A percentile compares a stretch with the other conserved stretches of the same genome.
Conservation (phyloP, 78 protist genomes). For the Speleostelium caveatum region DNA sequence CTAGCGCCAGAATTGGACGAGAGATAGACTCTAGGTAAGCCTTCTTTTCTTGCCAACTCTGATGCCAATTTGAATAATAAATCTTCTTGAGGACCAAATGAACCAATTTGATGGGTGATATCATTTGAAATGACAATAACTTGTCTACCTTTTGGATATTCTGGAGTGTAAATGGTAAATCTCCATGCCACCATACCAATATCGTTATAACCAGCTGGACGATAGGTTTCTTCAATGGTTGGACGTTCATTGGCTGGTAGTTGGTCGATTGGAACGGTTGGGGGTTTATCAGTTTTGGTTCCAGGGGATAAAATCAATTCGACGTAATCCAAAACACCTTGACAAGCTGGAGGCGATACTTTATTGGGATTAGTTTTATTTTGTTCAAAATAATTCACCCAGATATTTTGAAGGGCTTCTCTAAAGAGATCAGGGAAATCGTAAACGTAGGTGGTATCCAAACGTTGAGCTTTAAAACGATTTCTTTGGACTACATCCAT, state of each 20-base stretch:
- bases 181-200: constrained; percentile 97
- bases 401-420: constrained; percentile 74
- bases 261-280: constrained; percentile 33
- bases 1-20: constrained; percentile 98
- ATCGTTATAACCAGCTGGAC: constrained; percentile 70
- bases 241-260: constrained; percentile 40
- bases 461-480: constrained; percentile 87
- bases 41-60: constrained; percentile 88
- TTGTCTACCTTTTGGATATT: constrained; percentile 93
- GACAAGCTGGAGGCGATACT: constrained; percentile 30
- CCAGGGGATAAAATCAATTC: constrained; percentile 40
- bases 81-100: constrained; percentile 94
- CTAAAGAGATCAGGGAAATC: constrained; percentile 95
- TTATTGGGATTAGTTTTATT: constrained; percentile 24
- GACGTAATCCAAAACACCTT: constrained; percentile 52
- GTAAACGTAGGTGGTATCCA: constrained; percentile 93
- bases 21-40: constrained; percentile 96
- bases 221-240: constrained; percentile 63
- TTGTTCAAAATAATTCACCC: constrained; percentile 78
- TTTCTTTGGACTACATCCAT: constrained; percentile 70
- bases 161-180: constrained; percentile 90
- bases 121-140: constrained; percentile 96
- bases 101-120: constrained; percentile 95
- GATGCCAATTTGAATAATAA: constrained; percentile 78
- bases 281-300: constrained; percentile 8